Conservation (phyloP, 352 stramenopile genomes). For the Globisporangium ultimum region DNA sequence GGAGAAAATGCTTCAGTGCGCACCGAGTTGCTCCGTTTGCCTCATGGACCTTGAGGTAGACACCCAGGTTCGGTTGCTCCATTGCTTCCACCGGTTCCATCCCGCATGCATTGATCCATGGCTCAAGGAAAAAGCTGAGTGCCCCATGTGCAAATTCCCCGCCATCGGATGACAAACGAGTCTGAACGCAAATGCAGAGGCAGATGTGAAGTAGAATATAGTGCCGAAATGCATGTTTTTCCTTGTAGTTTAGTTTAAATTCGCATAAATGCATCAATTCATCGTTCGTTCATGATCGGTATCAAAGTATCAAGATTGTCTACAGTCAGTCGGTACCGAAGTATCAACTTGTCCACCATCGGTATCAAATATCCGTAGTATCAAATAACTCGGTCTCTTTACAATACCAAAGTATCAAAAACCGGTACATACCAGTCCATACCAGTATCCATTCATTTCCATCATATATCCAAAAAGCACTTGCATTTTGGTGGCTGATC, state of each 20-base stretch:
- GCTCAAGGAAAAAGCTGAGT: conserved; percentile 65
- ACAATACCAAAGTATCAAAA: too few relatives aligned
- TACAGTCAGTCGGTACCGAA: too few relatives aligned
- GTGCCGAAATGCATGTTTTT: too few relatives aligned
- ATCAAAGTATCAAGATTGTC: too few relatives aligned
- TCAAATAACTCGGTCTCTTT: too few relatives aligned
- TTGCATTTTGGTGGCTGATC: not conserved
- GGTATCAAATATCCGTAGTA: too few relatives aligned
- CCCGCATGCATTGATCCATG: conserved; percentile 71
- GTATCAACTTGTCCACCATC: too few relatives aligned
- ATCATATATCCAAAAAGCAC: not conserved
- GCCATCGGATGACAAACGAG: conserved; percentile 37
- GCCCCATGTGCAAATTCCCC: conserved; percentile 79
- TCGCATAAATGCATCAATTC: too few relatives aligned
- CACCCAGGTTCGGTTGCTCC: conserved; percentile 53
- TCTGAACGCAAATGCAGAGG: not conserved
- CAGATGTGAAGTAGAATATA: not conserved
- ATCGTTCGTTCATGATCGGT: too few relatives aligned
- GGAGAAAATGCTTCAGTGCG: conserved; percentile 46
- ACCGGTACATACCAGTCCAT: too few relatives aligned
- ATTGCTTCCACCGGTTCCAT: conserved; percentile 82
- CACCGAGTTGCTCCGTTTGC: conserved; percentile 62
- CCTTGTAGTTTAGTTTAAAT: too few relatives aligned
- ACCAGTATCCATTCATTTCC: not conserved
- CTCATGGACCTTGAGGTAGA: conserved; percentile 44